phyloP scores from a whole-genome alignment of 805 yeast genomes.

The Lachancea nothofagi region DNA sequence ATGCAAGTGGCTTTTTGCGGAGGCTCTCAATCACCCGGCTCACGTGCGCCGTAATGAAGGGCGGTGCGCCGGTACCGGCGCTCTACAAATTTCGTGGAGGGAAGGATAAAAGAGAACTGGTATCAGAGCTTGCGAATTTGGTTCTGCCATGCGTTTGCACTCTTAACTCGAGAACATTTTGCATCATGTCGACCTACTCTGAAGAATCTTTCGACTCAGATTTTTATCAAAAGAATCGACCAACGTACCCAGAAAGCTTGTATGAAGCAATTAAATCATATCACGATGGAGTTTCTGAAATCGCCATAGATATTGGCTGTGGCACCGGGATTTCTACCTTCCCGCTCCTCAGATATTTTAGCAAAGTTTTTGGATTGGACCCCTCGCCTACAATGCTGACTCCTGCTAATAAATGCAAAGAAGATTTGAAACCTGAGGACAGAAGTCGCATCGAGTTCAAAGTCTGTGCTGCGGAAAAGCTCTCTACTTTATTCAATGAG shows the following conservation, averaged over 20 bases:
- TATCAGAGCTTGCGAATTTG: no score
- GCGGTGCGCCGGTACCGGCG: neutral
- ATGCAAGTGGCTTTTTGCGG: no score
- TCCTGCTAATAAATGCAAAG: slow-evolving; percentile 31
- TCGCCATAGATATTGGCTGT: slow-evolving; percentile 60
- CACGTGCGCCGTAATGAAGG: neutral
- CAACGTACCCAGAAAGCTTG: slow-evolving; percentile 49
- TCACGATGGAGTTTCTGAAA: slow-evolving; percentile 32
- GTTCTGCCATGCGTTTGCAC: no score
- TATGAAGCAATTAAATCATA: slow-evolving; percentile 39
- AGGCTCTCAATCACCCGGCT: neutral
- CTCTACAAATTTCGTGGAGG: no score
- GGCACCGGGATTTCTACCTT: slow-evolving; percentile 67
- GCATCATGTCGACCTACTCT: slow-evolving; percentile 8
- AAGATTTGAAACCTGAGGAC: slow-evolving; percentile 11
- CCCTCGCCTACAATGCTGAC: slow-evolving; percentile 49
- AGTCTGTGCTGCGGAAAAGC: slow-evolving; percentile 26
- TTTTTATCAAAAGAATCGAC: slow-evolving; percentile 8
- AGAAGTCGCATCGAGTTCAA: slow-evolving; percentile 20
- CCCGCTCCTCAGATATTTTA: slow-evolving; percentile 41
- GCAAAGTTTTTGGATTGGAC: slow-evolving; percentile 51
- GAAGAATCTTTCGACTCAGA: slow-evolving; percentile 5
- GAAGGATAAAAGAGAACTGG: neutral
- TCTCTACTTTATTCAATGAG: slow-evolving; percentile 17
- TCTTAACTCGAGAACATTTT: no score